Base-by-base conservation (phyloP, 1,284 basidiomycete genomes). In the Pterulicium gracile region DNA sequence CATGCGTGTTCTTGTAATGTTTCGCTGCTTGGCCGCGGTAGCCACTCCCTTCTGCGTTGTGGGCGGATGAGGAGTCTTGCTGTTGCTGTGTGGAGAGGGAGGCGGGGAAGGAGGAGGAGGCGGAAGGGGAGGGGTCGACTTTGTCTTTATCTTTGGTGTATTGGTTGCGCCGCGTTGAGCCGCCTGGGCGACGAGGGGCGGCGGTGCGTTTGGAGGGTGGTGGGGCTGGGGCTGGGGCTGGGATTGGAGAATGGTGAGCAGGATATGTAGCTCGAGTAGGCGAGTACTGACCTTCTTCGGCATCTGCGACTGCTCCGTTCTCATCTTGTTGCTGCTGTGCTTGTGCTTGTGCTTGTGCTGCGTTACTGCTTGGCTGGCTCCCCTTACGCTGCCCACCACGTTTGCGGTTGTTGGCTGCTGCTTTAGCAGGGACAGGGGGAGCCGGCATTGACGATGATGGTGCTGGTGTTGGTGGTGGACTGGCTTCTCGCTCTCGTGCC, bases 1-100 rank as follows among this genome's bases (percentile, higher is more conserved):
- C 80, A 69, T 86, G 83, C 50, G 81, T 77, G 61, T 81, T 77
- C 55, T 79, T 78, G 60, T 84, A 83, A 50, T 78, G 75, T 51
- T 79, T 66, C 50, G 58, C 27, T 10, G 7, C 27, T 10, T 32
- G 7, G n/a, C 27, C 27, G 27, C 10, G 10, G n/a, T n/a, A 7
- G n/a, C 27, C 27, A 32, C 27, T 32, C 10, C 27, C 27, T 32
- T 7, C 10, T 10, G 27, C 27, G 27, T 32, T 32, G 10, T 10
- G 27, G 36, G 36, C n/a, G n/a, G n/a, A n/a, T n/a, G n/a, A n/a
- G n/a, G n/a, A n/a, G 19, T 5, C 36, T 17, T 39, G 36, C 36
- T 39, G 36, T 5, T 4, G n/a, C 36, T 39, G 36, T n/a, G n/a
- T n/a, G n/a, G n/a, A n/a, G n/a, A n/a, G 15, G 36, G 36, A 7